Base-by-base conservation (phyloP, 805 yeast species). In the Ogataea saltuana region DNA sequence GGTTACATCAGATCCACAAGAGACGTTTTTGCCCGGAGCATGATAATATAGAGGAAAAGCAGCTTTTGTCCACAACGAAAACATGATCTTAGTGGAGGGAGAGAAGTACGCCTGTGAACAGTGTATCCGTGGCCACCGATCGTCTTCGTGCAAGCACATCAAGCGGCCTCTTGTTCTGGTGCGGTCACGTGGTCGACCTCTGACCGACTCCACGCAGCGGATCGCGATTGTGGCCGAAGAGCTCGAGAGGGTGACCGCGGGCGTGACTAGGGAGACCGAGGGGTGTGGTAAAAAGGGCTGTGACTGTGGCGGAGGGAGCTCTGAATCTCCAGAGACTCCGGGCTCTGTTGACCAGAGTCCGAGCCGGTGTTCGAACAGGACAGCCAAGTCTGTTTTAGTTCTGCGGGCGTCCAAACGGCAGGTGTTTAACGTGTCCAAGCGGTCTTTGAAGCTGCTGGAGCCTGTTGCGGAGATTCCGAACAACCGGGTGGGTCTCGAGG, bases 71-170 rank as follows among this genome's bases (percentile, higher is more conserved):
- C n/a, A n/a, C n/a, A n/a, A n/a, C n/a, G n/a, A 6, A 31, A 21
- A 3, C 12, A 88, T 88, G 96, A 85, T 88, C 41, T 66, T 86
- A 41, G 85, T 84, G 55, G 85, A 85, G 50, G 85, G 85, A 21
- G 84, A 78, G 54, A 85, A 89, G 56, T 85, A 85, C 60, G 86
- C 95, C 3, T 88, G 97, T 64, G 77, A 78, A 42, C 83, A 83
- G 56, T 91, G 99, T 59, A 88, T 93, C 18, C 71, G 97, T 33
- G 98, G 98, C 13, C 99, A 91, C 59, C 68, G 99, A 30, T 86
- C 97, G 1, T 81, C 91, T 1, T 80, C 83, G 42, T 91, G 99
- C 63, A 78, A 78, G 41, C 99, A 91, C 64, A 78, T 85, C 22
- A 71, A 76, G 40, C 72, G 97, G 35, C 88, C 93, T 18, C 69